Percentiles rank a stretch among this genome's conserved stretches.
Evolutionary conservation across 2,329 filamentous ascomycete species (phyloP).

Genomic region (Phoma herbarum): DNA sequence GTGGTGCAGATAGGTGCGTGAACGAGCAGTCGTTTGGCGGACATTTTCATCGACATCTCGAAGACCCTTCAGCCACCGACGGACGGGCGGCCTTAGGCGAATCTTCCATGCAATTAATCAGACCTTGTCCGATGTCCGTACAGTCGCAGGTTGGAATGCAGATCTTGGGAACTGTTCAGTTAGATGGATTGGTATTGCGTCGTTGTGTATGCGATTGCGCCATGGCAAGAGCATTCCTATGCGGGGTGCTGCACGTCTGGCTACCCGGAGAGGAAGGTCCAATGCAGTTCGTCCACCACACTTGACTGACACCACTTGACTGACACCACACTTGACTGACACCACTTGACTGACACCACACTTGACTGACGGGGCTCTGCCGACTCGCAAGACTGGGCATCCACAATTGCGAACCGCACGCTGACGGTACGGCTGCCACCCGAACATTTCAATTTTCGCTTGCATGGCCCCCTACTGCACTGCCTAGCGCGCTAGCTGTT

Average conservation of each 20-base stretch:
- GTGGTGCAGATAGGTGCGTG: slow-evolving; percentile 1
- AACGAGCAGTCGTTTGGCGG: slow-evolving; percentile 8
- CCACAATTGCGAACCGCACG: slow-evolving; percentile 15
- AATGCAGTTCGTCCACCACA: slow-evolving; percentile 18
- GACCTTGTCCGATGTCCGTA: slow-evolving; percentile 19
- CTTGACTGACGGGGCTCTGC: slow-evolving; percentile 12
- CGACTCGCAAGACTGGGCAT: slow-evolving; percentile 13
- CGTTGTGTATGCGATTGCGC: slow-evolving; percentile 19
- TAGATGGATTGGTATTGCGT: slow-evolving; percentile 16
- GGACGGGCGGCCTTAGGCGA: slow-evolving; percentile 22
- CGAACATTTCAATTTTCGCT: slow-evolving; percentile 22
- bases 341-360: too few relatives aligned
- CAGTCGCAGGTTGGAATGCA: slow-evolving; percentile 18
- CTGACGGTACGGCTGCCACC: slow-evolving; percentile 17
- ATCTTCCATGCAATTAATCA: slow-evolving; percentile 13
- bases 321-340: slow-evolving; percentile 13
- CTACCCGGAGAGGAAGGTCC: slow-evolving; percentile 15
- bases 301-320: slow-evolving; percentile 9
- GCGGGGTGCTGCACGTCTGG: slow-evolving; percentile 16
- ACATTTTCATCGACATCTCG: slow-evolving; percentile 6
- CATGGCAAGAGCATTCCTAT: slow-evolving; percentile 23
- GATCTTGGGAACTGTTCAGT: slow-evolving; percentile 21
- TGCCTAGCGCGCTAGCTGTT: slow-evolving; percentile 21
- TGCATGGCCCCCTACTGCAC: slow-evolving; percentile 23
- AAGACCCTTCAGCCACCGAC: slow-evolving; percentile 17